A percentile compares a stretch with the other conserved stretches of the same genome.
Evolutionary conservation across 1,139 yeast genomes (phyloP).

Genomic region (Ogataea hybrid): DNA sequence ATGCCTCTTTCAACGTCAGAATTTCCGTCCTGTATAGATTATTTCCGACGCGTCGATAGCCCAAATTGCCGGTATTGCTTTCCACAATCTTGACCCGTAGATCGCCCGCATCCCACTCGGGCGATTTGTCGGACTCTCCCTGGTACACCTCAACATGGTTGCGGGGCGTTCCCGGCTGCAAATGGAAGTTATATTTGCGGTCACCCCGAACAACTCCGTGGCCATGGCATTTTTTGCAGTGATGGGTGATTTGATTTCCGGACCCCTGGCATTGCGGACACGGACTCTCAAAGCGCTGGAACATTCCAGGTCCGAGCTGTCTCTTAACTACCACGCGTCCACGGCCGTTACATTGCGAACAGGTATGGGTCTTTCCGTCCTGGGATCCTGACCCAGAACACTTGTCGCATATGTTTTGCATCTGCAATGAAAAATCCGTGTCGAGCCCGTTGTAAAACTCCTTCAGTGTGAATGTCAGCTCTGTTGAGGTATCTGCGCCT

Average conservation of each 20-base stretch:
- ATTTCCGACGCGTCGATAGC: conserved; percentile 77
- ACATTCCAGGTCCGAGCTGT: conserved; percentile 88
- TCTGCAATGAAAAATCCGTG: conserved; percentile 58
- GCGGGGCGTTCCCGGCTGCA: conserved; percentile 71
- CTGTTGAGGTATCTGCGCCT: conserved; percentile 66
- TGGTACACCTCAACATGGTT: conserved; percentile 55
- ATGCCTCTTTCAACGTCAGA: conserved; percentile 68
- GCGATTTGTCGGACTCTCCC: conserved; percentile 83
- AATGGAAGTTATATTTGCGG: conserved; percentile 58
- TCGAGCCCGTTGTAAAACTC: conserved; percentile 72
- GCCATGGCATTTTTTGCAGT: conserved; percentile 73
- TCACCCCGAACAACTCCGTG: conserved; percentile 54
- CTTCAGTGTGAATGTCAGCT: conserved; percentile 52
- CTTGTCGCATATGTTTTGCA: conserved; percentile 70
- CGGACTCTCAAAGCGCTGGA: conserved; percentile 74
- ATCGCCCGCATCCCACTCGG: conserved; percentile 86
- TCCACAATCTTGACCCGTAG: conserved; percentile 59
- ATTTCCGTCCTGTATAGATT: conserved; percentile 81
- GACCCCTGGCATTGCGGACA: conserved; percentile 82
- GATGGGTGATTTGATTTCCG: conserved; percentile 63
- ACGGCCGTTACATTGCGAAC: conserved; percentile 69
- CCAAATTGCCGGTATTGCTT: conserved; percentile 57
- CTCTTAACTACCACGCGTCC: conserved; percentile 68
- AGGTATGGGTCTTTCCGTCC: conserved; percentile 66
- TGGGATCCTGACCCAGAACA: conserved; percentile 86